Evolutionary conservation across 106 monocot genomes (phyloP).

Genomic region (Dioscorea dumetorum): DNA sequence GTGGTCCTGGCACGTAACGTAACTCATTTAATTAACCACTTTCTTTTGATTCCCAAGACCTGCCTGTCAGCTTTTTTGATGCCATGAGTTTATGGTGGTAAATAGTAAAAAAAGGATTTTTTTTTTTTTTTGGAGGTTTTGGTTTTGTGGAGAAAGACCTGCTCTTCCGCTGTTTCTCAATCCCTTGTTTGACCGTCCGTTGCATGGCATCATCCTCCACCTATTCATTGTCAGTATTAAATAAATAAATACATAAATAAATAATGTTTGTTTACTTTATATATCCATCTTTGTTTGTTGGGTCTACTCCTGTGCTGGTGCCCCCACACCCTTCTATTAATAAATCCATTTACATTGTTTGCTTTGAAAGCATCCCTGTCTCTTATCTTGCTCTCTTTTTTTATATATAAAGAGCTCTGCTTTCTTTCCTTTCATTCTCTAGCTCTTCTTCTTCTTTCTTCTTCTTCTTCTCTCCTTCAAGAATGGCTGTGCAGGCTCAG

Average conservation of each 20-base stretch:
- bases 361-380: background rate
- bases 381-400: background rate
- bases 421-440: background rate
- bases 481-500: conserved; percentile 22
- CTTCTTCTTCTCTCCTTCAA: background rate
- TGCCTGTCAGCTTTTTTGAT: too few species aligned
- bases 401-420: background rate
- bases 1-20: too few species aligned
- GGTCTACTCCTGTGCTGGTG: background rate
- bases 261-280: background rate
- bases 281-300: background rate
- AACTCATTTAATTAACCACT: too few species aligned
- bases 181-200: background rate
- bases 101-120: background rate
- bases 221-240: background rate
- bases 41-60: too few species aligned
- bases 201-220: background rate
- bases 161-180: background rate
- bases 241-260: too few species aligned
- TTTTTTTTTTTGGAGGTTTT: background rate
- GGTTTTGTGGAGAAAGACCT: background rate
- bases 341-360: too few species aligned
- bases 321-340: background rate
- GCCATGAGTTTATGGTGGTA: background rate
- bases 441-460: background rate